Evolutionary conservation across 2,329 filamentous ascomycete species (phyloP).

Genomic region (Zymoseptoria pseudotritici): DNA sequence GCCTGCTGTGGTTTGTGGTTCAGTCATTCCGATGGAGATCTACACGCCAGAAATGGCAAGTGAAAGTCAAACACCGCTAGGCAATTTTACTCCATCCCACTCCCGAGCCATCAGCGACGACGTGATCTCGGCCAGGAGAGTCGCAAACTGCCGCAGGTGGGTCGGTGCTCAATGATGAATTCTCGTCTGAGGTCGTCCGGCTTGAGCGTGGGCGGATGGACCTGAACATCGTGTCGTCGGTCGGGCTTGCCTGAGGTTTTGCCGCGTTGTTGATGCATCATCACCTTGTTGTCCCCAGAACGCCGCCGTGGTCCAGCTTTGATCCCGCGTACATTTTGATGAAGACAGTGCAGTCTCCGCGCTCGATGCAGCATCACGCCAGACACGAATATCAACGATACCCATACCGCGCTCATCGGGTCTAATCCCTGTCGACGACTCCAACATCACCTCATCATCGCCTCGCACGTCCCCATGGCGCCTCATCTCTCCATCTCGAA

Average conservation of each 20-base stretch:
- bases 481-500: conserved; percentile 51
- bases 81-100: neutral
- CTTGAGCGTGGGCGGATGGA: neutral
- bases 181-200: too few species aligned
- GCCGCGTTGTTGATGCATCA: neutral
- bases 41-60: neutral
- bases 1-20: too few species aligned
- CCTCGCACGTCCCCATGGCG: conserved; percentile 6
- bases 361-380: neutral
- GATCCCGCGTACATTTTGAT: neutral
- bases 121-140: neutral
- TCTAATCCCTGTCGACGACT: neutral
- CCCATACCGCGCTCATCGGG: neutral
- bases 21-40: neutral
- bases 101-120: neutral
- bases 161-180: neutral
- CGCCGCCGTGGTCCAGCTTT: neutral
- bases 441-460: neutral
- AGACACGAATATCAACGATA: neutral
- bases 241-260: neutral
- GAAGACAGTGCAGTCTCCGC: neutral
- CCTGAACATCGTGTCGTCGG: neutral
- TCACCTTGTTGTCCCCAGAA: neutral
- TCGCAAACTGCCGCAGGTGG: neutral
- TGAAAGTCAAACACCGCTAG: neutral